Percentiles rank a stretch among this genome's conserved stretches.
Conservation (phyloP, 805 yeast species). For the Lipomyces yamanashiensis region DNA sequence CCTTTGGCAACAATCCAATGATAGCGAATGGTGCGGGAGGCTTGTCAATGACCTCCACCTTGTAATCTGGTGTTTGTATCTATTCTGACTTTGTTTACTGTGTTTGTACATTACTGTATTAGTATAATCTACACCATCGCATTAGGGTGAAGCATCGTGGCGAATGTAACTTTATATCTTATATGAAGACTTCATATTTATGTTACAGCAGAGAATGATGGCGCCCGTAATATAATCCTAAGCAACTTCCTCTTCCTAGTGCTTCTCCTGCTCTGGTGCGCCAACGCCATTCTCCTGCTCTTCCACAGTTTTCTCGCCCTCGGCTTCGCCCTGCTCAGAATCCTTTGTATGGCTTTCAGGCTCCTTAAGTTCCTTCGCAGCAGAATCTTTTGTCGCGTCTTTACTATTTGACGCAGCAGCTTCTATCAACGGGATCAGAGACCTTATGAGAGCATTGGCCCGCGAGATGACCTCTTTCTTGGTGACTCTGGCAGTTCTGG, state of each 20-base stretch:
- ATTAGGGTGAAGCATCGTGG: no score
- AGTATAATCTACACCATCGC: no score
- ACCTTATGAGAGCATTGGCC: slow-evolving; percentile 36
- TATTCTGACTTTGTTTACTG: no score
- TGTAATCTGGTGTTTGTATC: no score
- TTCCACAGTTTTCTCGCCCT: neutral
- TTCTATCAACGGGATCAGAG: neutral
- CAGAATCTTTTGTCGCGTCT: neutral
- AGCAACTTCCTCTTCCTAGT: neutral
- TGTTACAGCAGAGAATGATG: no score
- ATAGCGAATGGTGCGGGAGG: neutral
- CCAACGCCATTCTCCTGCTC: neutral
- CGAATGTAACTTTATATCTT: no score
- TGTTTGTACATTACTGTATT: no score
- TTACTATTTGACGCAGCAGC: slow-evolving; percentile 1
- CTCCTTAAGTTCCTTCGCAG: neutral
- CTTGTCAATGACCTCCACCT: neutral
- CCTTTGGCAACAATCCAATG: slow-evolving; percentile 4
- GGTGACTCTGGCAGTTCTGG: slow-evolving; percentile 27
- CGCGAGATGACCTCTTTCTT: slow-evolving; percentile 37
- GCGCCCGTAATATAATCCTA: no score
- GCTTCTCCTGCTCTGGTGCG: neutral
- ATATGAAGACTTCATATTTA: no score
- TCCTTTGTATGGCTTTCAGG: neutral
- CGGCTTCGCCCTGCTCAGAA: neutral